Evolutionary conservation across 129 eudicot genomes (phyloP).

Genomic region (Helichrysum umbraculigerum): DNA sequence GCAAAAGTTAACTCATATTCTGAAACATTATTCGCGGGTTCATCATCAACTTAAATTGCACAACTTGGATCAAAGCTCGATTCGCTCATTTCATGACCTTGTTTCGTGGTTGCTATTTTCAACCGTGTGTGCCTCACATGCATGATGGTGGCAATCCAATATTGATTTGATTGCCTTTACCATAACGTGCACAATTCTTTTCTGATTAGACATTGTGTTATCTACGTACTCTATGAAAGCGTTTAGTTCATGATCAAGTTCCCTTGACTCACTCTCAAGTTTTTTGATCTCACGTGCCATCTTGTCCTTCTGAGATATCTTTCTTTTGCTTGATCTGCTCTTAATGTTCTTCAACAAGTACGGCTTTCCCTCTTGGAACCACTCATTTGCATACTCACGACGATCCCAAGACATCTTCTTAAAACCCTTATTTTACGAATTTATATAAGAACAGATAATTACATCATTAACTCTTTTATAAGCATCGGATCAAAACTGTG

Average conservation of each 20-base stretch:
- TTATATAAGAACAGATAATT: background rate
- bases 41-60: background rate
- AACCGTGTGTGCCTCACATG: background rate
- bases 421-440: slow-evolving; percentile 22
- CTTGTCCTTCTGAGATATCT: background rate
- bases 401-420: slow-evolving; percentile 27
- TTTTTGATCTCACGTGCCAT: background rate
- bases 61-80: background rate
- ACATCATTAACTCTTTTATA: background rate
- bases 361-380: slow-evolving; percentile 29
- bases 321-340: slow-evolving; percentile 16
- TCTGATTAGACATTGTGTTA: slow-evolving; percentile 7
- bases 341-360: slow-evolving; percentile 18
- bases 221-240: slow-evolving; percentile 4
- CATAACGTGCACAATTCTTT: slow-evolving; percentile 10
- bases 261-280: slow-evolving; percentile 5
- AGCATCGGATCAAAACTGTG: background rate
- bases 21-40: background rate
- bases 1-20: background rate
- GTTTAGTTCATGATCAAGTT: slow-evolving; percentile 13
- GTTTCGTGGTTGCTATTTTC: background rate
- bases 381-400: slow-evolving; percentile 29
- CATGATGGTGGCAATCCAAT: background rate
- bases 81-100: background rate
- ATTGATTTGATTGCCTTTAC: slow-evolving; percentile 6